These are phyloP conservation scores for Solanum rostratum DNA, from an alignment of 257 asterid species.

Conservation along the genomic window DNA sequence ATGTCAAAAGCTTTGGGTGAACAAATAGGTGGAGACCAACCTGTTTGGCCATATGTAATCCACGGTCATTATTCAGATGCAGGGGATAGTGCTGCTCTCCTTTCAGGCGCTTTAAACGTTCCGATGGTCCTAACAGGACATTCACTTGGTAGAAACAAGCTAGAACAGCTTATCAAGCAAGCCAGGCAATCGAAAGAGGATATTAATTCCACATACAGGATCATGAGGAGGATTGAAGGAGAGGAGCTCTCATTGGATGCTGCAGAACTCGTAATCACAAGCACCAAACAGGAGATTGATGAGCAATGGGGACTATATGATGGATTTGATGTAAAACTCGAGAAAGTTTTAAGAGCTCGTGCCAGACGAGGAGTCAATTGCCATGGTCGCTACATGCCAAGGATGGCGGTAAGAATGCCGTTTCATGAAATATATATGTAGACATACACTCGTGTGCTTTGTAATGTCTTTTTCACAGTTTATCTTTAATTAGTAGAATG, in stretches of 20 bases:
- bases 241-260: constrained; percentile 79
- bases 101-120: constrained; percentile 73
- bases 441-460: background rate
- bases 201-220: constrained; percentile 67
- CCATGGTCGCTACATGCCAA: constrained; percentile 81
- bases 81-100: constrained; percentile 82
- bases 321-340: constrained; percentile 74
- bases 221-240: constrained; percentile 81
- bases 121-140: constrained; percentile 90
- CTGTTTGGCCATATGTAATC: constrained; percentile 77
- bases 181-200: constrained; percentile 77
- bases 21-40: constrained; percentile 58
- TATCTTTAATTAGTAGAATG: background rate
- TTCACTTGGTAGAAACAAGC: constrained; percentile 75
- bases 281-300: constrained; percentile 83
- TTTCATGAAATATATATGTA: background rate
- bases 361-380: constrained; percentile 65
- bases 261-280: constrained; percentile 70
- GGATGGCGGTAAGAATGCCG: constrained; percentile 61
- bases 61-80: constrained; percentile 92
- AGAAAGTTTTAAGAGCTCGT: constrained; percentile 74
- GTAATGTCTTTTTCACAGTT: background rate
- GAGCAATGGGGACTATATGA: constrained; percentile 88
- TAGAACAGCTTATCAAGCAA: constrained; percentile 75
- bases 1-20: constrained; percentile 75